phyloP scores from a whole-genome alignment of 306 rosid species.

The Medicago truncatula region DNA sequence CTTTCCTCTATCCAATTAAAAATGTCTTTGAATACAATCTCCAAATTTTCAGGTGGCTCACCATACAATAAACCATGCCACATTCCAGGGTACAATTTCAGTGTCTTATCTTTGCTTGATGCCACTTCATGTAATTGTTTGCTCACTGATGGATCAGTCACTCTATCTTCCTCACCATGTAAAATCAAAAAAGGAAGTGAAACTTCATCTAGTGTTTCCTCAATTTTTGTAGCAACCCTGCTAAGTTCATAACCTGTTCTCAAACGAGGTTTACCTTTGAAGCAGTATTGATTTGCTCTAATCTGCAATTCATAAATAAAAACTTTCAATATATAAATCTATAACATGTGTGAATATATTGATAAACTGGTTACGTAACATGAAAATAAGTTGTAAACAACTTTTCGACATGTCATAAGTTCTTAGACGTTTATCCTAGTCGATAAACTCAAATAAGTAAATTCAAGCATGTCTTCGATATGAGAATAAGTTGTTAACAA shows the following conservation, averaged over 20 bases:
- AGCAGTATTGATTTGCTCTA: slow-evolving; percentile 68
- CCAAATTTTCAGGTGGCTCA: slow-evolving; percentile 70
- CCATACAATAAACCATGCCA: slow-evolving; percentile 94
- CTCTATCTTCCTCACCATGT: slow-evolving; percentile 80
- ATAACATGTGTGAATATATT: neutral
- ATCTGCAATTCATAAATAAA: slow-evolving; percentile 47
- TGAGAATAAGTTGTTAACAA: neutral
- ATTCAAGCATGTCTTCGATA: too few species aligned
- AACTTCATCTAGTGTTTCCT: slow-evolving; percentile 62
- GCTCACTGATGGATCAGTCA: slow-evolving; percentile 76
- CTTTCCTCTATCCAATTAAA: slow-evolving; percentile 65
- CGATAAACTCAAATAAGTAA: too few species aligned
- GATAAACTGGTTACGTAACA: too few species aligned
- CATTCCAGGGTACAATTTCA: slow-evolving; percentile 78
- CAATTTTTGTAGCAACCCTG: slow-evolving; percentile 59
- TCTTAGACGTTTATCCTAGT: too few species aligned
- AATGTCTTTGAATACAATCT: slow-evolving; percentile 72
- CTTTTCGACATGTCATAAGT: too few species aligned
- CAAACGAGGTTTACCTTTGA: slow-evolving; percentile 84
- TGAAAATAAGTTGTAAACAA: too few species aligned
- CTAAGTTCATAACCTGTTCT: slow-evolving; percentile 74
- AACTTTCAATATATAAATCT: neutral
- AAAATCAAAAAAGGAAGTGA: slow-evolving; percentile 75
- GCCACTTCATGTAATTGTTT: slow-evolving; percentile 64
- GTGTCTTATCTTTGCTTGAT: slow-evolving; percentile 69